Evolutionary conservation across 371 early-diverging fungal species (phyloP).

Genomic region (Zychaea mexicana): DNA sequence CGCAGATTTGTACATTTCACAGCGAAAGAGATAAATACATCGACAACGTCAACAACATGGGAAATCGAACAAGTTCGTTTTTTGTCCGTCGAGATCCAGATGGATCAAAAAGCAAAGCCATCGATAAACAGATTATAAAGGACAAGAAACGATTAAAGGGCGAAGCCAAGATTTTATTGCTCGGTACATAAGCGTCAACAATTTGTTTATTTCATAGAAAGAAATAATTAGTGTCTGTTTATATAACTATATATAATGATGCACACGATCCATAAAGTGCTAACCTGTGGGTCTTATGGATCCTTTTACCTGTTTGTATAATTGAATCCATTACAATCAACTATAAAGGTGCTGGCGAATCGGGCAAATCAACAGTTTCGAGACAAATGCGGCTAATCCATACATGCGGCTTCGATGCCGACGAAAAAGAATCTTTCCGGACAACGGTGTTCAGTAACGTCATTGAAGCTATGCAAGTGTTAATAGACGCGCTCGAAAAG

Average conservation of each 20-base stretch:
- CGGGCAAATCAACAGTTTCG: constrained; percentile 90
- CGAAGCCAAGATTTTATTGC: constrained; percentile 82
- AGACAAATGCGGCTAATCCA: constrained; percentile 95
- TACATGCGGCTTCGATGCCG: constrained; percentile 75
- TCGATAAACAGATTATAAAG: constrained; percentile 68
- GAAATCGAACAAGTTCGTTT: constrained; percentile 10
- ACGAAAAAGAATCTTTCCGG: constrained; percentile 79
- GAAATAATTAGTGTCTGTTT: too few species aligned
- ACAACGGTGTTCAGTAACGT: constrained; percentile 83
- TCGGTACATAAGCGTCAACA: constrained; percentile 51
- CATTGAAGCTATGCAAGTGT: constrained; percentile 79
- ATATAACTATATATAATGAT: too few species aligned
- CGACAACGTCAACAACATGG: not conserved
- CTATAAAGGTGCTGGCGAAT: constrained; percentile 86
- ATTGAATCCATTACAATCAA: not conserved
- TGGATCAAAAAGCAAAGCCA: constrained; percentile 56
- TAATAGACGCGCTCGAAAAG: constrained; percentile 80
- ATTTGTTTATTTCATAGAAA: too few species aligned
- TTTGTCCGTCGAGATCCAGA: constrained; percentile 6
- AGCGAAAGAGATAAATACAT: not conserved
- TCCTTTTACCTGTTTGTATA: too few species aligned
- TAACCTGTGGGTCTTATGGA: too few species aligned
- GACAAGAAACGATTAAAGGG: constrained; percentile 63
- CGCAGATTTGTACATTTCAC: too few species aligned
- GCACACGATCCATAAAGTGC: too few species aligned